phyloP scores from a whole-genome alignment of 192 early-diverging fungal species.

The Rhizophlyctis rosea region DNA sequence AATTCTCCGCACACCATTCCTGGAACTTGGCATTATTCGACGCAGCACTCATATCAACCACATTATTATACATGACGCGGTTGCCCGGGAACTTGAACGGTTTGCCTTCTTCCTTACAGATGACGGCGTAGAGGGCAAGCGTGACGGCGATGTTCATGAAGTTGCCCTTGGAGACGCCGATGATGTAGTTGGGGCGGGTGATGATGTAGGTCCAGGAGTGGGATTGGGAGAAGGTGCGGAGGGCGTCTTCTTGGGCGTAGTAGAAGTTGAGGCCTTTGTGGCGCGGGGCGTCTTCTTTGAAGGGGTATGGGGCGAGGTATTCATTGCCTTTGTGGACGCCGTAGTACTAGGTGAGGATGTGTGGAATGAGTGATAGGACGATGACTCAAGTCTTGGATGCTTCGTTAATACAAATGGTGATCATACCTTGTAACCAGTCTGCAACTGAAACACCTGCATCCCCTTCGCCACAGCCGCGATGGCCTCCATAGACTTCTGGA shows the following conservation, averaged over 20 bases:
- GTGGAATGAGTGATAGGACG: no score
- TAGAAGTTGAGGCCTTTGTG: slow-evolving; percentile 14
- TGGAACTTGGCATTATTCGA: slow-evolving; percentile 15
- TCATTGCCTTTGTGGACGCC: slow-evolving; percentile 8
- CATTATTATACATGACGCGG: slow-evolving; percentile 13
- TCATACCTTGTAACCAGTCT: slow-evolving; percentile 17
- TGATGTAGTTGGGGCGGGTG: slow-evolving; percentile 13
- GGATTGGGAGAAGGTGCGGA: neutral
- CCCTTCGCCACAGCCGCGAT: slow-evolving; percentile 5
- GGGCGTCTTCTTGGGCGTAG: slow-evolving; percentile 11
- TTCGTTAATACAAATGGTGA: no score
- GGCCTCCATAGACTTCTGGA: slow-evolving; percentile 12
- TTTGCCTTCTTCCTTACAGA: slow-evolving; percentile 10
- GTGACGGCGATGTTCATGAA: slow-evolving; percentile 19
- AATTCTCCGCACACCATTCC: neutral
- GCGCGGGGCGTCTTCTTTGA: slow-evolving; percentile 17
- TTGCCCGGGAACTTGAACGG: slow-evolving; percentile 18
- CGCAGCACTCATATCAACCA: slow-evolving; percentile 9
- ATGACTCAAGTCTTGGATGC: no score
- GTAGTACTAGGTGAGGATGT: slow-evolving; percentile 12
- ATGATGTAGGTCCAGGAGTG: slow-evolving; percentile 1
- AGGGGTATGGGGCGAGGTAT: slow-evolving; percentile 3
- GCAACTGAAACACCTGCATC: slow-evolving; percentile 1
- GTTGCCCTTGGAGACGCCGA: slow-evolving; percentile 15
- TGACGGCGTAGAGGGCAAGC: slow-evolving; percentile 11